Base-by-base conservation (phyloP, 139 green algal genomes). In the Asterochloris sp. region DNA sequence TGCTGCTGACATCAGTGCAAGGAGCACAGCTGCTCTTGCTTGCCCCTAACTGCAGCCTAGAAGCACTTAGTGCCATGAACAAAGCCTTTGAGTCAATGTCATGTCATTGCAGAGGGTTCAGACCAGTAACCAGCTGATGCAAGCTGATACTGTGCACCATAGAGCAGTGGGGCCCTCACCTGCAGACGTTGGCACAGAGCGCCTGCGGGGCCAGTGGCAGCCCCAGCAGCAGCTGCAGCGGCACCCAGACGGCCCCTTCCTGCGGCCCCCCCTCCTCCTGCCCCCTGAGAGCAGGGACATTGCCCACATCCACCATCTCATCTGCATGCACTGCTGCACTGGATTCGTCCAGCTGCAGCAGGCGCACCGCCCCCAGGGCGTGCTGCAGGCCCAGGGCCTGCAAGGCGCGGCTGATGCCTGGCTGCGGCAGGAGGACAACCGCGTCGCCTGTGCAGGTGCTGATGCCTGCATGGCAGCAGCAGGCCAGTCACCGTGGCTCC, bases 121-220 rank as follows among this genome's bases (percentile, higher is more conserved):
- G 19, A 73, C 66, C 66, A 73, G 23, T 24, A 2, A 21, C 66
- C 19, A 73, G 4, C 2, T 24, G 66, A 24, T 2, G 21, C 66
- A 12, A 8, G 66, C 66, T 54, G 38, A 54, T 6, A 54, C 38
- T 54, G 38, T 54, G 38, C 38, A 54, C 38, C 4, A 6, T 54
- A 2, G 38, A 54, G 38, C 38, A 54, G 67, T 15, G 13, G 28
- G 14, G 10, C 9, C 10, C n/a, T 29, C 75, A 79, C 61, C 74
- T 62, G 83, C 94, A 98, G 10, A 98, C 92, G 13, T 85, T 82
- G 54, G 79, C 76, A 85, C 94, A 98, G 64, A 98, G 88, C 16
- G 67, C 27, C 68, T 88, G 85, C 77, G 89, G 88, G 69, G 90
- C 83, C 67, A 98, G 89, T 14, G 94, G 94, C 63, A 98, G 76